Evolutionary conservation across 2,329 filamentous ascomycete genomes (phyloP), one percentile per base, ranked within the genome.

Genomic region (Calonectria pseudoreteaudii): DNA sequence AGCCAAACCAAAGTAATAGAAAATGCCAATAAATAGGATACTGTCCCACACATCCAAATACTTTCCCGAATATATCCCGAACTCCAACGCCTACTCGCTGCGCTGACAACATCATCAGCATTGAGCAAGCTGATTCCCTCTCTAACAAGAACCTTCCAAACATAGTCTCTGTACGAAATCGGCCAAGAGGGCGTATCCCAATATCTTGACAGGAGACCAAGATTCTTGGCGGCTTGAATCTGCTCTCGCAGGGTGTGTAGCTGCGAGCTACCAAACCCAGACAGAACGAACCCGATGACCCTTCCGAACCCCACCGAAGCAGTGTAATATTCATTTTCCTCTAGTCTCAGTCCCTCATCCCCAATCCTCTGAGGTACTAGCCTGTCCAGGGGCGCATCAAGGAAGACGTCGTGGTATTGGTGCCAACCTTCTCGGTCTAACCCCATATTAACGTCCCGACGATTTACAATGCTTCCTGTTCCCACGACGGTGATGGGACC

Each of bases 401-500:
- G 93, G 81, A 93, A 93, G 67, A 90, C 86, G 81, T 94, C 91
- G 47, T 91, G 86, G 9, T 79, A 67, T 11, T 71, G 70, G 11
- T 58, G 64, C 72, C 75, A 79, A 47, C 53, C 44, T 11, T 30
- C 41, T 1, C 66, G 36, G 44, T 79, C 69, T 2, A 68, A 0
- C 1, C 78, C 78, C 10, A 76, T 66, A 9, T 79, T 79, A 1
- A 79, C 75, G 30, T 78, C 78, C 72, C 78, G 74, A 1, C 73
- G 70, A 9, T 58, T 74, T 41, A 31, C 68, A 7, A 81, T 77
- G 50, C 90, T 90, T 10, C 93, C 93, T 0, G 92, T 94, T 0
- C 90, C 92, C 2, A 95, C 91, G 1, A 94, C 88, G 0, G 93
- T 94, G 26, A 95, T 81, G 1, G 91, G 90, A 0, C 93, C 86